Conservation (phyloP, 2,329 filamentous ascomycete species). For the Epichloe glyceriae region DNA sequence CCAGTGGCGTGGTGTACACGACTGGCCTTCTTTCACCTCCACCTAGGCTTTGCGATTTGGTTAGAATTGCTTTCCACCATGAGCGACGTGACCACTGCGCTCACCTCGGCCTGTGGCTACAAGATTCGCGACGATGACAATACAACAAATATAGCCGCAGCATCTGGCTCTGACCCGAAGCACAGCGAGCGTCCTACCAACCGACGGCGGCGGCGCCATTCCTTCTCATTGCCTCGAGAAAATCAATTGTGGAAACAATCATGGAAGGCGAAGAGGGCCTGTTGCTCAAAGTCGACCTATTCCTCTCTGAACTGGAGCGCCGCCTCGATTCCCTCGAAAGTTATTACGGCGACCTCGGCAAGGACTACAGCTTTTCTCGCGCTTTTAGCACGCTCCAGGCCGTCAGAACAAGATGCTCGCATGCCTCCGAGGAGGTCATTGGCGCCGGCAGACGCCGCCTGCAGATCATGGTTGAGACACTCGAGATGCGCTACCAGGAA, state of each 20-base stretch:
- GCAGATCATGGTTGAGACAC: constrained; percentile 80
- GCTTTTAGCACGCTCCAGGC: constrained; percentile 78
- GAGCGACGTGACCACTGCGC: constrained; percentile 25
- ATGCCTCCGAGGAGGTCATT: constrained; percentile 80
- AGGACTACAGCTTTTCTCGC: constrained; percentile 72
- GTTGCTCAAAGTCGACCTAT: constrained; percentile 58
- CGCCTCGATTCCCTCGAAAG: constrained; percentile 79
- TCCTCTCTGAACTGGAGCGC: constrained; percentile 74
- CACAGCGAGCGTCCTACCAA: constrained; percentile 15
- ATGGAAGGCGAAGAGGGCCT: constrained; percentile 51
- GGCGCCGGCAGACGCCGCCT: constrained; percentile 74
- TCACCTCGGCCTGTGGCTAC: constrained; percentile 25
- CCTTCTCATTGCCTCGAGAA: constrained; percentile 44
- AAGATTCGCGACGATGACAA: constrained; percentile 15
- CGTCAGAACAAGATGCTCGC: constrained; percentile 76
- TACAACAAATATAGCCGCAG: constrained; percentile 21
- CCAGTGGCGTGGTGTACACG: neutral
- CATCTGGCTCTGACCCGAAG: constrained; percentile 28
- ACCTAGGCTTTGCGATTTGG: neutral
- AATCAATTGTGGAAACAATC: constrained; percentile 45
- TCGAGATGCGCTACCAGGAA: constrained; percentile 79
- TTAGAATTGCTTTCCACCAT: constrained; percentile 14
- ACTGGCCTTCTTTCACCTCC: neutral
- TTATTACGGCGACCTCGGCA: constrained; percentile 73
- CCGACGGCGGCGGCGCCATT: constrained; percentile 39